Base-by-base conservation (phyloP, 495 filamentous ascomycete genomes). In the Penicillium canescens region DNA sequence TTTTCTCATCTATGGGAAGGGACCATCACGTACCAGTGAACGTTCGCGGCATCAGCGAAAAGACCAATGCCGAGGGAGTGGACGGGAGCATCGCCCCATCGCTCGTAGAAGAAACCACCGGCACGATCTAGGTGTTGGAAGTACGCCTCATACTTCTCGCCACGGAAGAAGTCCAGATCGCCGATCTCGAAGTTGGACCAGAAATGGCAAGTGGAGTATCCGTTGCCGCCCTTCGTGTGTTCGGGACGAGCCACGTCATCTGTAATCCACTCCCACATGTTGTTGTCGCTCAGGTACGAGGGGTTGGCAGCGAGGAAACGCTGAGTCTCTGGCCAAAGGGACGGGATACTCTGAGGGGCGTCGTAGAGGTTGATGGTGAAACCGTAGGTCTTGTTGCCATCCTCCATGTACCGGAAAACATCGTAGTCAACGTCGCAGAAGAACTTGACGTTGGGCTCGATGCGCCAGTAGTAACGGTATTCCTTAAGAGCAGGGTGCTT, bases 371-470 rank as follows among this genome's bases (percentile, higher is more conserved):
- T 96, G 78, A 99, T 95, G 60, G 92, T 97, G 75, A 96, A 99
- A 47, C 95, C 95, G 73, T 99, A 99, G 46, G 92, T 97, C 70
- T 96, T 94, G 78, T 98, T 95, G 76, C 90, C 81, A 70, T 99
- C 95, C 57, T 88, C 82, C 92, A 99, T 96, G 75, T 89, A 99
- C 56, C 89, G 88, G 84, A 99, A 99, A 36, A 98, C 89, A 68
- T 99, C 95, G 75, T 99, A 99, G 74, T 98, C 92, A 58, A 99
- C 79, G 63, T 96, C 89, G 78, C 95, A 99, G 85, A 97, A 99
- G 83, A 97, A 99, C 60, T 97, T 89, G 20, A 99, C 95, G 60
- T 98, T 96, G 46, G 95, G 95, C 74, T 99, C 95, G 24, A 99
- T 95, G 49, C 95, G 91, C 95, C 95, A 99, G 78, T 99, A 99